Evolutionary conservation across 208 protist species (phyloP).

Genomic region (Paratrypanosoma confusum): DNA sequence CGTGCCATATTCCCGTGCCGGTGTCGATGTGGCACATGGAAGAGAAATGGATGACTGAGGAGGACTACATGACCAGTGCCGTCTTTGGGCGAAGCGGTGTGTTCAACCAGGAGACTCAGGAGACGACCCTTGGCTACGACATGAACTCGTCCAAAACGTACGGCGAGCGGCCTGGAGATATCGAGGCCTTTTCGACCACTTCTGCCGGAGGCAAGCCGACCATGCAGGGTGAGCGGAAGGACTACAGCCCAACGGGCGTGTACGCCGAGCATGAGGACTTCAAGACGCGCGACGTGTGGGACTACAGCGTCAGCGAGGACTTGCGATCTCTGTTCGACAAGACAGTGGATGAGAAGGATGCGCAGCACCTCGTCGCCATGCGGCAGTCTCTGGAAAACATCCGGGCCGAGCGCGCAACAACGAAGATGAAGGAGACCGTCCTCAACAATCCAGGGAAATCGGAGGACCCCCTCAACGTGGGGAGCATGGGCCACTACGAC

Average conservation of each 20-base stretch:
- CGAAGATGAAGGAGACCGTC: conserved; percentile 78
- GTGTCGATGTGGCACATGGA: conserved; percentile 84
- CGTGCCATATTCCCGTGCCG: conserved; percentile 77
- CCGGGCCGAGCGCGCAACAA: conserved; percentile 55
- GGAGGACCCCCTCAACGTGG: conserved; percentile 24
- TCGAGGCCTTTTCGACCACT: conserved; percentile 32
- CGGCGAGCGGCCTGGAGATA: conserved; percentile 62
- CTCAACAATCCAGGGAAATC: conserved; percentile 39
- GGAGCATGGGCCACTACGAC: conserved; percentile 34
- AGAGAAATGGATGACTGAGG: conserved; percentile 82
- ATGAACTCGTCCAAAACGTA: conserved; percentile 73
- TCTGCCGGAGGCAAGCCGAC: conserved; percentile 35
- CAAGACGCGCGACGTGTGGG: conserved; percentile 76
- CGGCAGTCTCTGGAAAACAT: conserved; percentile 82
- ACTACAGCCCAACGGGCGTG: conserved; percentile 71
- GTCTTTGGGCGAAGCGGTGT: conserved; percentile 74
- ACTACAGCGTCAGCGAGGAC: conserved; percentile 57
- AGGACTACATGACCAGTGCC: conserved; percentile 71
- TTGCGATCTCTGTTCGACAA: conserved; percentile 71
- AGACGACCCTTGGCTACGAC: conserved; percentile 71
- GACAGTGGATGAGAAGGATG: conserved; percentile 59
- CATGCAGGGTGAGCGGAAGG: conserved; percentile 67
- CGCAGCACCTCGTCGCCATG: conserved; percentile 69
- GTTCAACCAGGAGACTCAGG: conserved; percentile 84
- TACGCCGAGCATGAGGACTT: conserved; percentile 71